These are phyloP conservation scores for Fusarium marasasianum DNA, from an alignment of 2,329 filamentous ascomycete genomes.

Conservation along the genomic window DNA sequence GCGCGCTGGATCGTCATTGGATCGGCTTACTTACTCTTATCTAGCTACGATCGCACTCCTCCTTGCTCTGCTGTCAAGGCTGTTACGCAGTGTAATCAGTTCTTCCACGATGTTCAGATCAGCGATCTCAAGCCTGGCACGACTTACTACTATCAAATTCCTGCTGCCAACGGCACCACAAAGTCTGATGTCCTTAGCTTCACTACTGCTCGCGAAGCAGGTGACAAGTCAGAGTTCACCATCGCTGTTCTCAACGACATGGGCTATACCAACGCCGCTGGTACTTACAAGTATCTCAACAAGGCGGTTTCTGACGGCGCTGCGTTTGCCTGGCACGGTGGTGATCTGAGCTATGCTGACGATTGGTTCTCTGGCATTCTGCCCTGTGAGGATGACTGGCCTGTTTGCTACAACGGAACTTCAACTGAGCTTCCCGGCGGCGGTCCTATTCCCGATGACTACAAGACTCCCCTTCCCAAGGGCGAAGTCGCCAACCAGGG, in stretches of 20 bases:
- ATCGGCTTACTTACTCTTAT: not conserved
- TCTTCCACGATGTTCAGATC: slow-evolving; percentile 1
- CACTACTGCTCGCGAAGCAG: not conserved
- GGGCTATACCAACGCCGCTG: not conserved
- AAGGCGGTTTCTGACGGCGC: not conserved
- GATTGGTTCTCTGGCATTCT: slow-evolving; percentile 6
- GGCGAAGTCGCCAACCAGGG: not conserved
- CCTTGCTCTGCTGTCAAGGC: not conserved
- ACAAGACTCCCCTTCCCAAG: not conserved
- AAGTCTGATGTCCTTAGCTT: not conserved
- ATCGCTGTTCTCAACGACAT: not conserved
- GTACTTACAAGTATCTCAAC: slow-evolving; percentile 3
- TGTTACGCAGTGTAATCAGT: not conserved
- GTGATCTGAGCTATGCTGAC: slow-evolving; percentile 6
- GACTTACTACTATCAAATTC: slow-evolving; percentile 2
- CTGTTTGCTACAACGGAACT: slow-evolving; percentile 3
- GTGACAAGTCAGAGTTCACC: not conserved
- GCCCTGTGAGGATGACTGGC: not conserved
- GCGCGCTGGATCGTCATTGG: not conserved
- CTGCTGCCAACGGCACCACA: not conserved
- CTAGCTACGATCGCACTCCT: not conserved
- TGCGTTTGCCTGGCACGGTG: not conserved
- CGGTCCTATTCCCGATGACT: not conserved
- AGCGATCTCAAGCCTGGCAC: not conserved
- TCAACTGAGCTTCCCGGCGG: not conserved